Evolutionary conservation across 371 early-diverging fungal genomes (phyloP).

Genomic region (Mucor indicus): DNA sequence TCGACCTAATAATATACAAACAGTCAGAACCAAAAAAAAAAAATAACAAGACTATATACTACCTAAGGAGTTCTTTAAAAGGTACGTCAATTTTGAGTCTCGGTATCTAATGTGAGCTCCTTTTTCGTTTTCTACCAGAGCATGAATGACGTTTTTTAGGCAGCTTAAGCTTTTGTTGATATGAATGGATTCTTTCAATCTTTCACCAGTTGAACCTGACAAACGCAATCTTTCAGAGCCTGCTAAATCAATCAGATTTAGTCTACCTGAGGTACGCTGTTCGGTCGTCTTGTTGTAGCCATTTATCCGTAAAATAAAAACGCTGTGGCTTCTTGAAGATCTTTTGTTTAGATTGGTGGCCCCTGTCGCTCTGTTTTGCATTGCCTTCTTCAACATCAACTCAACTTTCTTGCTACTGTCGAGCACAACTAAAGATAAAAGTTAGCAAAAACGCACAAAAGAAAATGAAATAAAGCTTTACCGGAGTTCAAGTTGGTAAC

Average conservation of each 20-base stretch:
- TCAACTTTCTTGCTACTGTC: too few species aligned
- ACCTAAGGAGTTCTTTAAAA: constrained; percentile 88
- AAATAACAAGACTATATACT: too few species aligned
- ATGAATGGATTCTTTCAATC: constrained; percentile 93
- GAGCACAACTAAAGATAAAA: too few species aligned
- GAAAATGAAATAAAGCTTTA: too few species aligned
- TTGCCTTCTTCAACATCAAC: too few species aligned
- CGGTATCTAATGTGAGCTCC: constrained; percentile 94
- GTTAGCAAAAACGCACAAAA: too few species aligned
- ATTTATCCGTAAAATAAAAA: constrained; percentile 79
- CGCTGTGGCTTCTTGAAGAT: constrained; percentile 95
- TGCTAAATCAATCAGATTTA: constrained; percentile 96
- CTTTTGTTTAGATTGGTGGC: constrained; percentile 91
- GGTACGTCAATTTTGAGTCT: constrained; percentile 94
- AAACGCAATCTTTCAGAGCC: constrained; percentile 93
- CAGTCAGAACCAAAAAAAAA: too few species aligned
- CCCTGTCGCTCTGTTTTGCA: constrained; percentile 83
- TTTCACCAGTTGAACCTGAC: constrained; percentile 90
- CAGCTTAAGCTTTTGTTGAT: constrained; percentile 96
- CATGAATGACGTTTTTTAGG: constrained; percentile 93
- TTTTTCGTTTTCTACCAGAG: constrained; percentile 75
- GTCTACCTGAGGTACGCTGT: constrained; percentile 70
- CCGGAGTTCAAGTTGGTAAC: too few species aligned
- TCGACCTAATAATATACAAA: too few species aligned
- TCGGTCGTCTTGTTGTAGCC: constrained; percentile 73